phyloP scores from a whole-genome alignment of 345 rosid genomes.

The Hypericum androsaemum region DNA sequence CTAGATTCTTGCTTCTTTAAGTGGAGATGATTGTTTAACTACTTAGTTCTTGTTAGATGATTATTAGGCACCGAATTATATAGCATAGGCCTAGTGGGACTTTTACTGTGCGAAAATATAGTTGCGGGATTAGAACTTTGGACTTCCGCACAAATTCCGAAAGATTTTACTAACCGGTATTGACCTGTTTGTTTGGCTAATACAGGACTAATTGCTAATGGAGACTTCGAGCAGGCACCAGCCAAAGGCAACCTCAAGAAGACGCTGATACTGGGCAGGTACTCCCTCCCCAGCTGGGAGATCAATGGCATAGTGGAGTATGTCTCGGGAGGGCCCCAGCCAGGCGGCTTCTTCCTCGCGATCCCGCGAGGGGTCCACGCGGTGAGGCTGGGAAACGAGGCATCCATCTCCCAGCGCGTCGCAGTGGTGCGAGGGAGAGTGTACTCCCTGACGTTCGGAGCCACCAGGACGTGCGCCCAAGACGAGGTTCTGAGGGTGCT shows the following conservation, averaged over 20 bases:
- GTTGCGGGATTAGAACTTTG: slow-evolving; percentile 1
- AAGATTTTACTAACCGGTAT: not conserved
- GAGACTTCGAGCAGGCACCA: slow-evolving; percentile 60
- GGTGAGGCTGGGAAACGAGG: slow-evolving; percentile 70
- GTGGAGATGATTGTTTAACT: not conserved
- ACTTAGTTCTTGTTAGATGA: too few species aligned
- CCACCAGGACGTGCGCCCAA: slow-evolving; percentile 76
- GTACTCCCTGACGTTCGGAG: slow-evolving; percentile 69
- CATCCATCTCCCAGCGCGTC: slow-evolving; percentile 53
- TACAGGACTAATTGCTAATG: slow-evolving; percentile 54
- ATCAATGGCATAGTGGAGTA: slow-evolving; percentile 58
- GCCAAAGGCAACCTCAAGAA: slow-evolving; percentile 48
- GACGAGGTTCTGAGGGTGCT: slow-evolving; percentile 53
- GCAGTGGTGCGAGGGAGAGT: slow-evolving; percentile 28
- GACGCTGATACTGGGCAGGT: slow-evolving; percentile 53
- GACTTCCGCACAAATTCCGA: not conserved
- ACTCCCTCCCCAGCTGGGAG: slow-evolving; percentile 83
- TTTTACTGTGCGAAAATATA: too few species aligned
- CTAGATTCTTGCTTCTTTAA: not conserved
- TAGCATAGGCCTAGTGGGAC: too few species aligned
- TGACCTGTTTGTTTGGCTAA: not conserved
- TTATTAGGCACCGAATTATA: too few species aligned
- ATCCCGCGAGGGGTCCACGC: slow-evolving; percentile 79
- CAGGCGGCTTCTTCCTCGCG: slow-evolving; percentile 58
- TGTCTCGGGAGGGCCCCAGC: slow-evolving; percentile 75